Evolutionary conservation across 768 basidiomycete species (phyloP).

Genomic region (Naganishia antarctica): DNA sequence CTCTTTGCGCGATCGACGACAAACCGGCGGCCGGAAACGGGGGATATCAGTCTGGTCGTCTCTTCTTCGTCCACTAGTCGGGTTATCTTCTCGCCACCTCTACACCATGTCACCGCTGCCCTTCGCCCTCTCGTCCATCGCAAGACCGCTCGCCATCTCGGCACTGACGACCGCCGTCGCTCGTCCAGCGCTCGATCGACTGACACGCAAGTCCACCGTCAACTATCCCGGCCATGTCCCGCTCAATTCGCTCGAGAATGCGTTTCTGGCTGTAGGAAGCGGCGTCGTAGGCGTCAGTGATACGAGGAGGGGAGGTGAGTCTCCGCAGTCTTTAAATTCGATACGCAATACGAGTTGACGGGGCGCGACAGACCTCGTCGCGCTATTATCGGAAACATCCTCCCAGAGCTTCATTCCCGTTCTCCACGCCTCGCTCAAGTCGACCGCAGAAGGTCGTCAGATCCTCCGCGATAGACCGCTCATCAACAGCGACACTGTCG

Average conservation of each 20-base stretch:
- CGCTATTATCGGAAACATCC: conserved; percentile 87
- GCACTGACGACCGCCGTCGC: conserved; percentile 9
- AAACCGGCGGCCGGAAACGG: too few relatives aligned
- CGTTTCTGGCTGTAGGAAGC: conserved; percentile 77
- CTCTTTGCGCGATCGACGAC: too few relatives aligned
- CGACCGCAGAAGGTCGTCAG: conserved; percentile 71
- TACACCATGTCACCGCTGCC: not conserved
- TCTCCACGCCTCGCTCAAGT: conserved; percentile 71
- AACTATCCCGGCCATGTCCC: conserved; percentile 55
- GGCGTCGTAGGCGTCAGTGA: conserved; percentile 75
- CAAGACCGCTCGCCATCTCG: not conserved
- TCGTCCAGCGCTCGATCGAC: not conserved
- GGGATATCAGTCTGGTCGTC: too few relatives aligned
- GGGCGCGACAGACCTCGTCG: conserved; percentile 77
- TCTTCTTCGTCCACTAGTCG: too few relatives aligned
- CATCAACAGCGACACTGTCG: conserved; percentile 68
- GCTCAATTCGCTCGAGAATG: conserved; percentile 73
- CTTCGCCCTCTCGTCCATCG: not conserved
- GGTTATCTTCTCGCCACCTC: not conserved
- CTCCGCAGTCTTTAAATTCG: not conserved
- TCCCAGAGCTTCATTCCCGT: conserved; percentile 71
- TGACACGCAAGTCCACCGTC: conserved; percentile 16
- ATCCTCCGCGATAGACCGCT: conserved; percentile 79
- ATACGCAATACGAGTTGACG: not conserved
- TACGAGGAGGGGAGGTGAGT: conserved; percentile 76